A percentile compares a stretch with the other conserved stretches of the same genome.
Conservation (phyloP, 2,329 filamentous ascomycete genomes). For the Xylaria sp. region DNA sequence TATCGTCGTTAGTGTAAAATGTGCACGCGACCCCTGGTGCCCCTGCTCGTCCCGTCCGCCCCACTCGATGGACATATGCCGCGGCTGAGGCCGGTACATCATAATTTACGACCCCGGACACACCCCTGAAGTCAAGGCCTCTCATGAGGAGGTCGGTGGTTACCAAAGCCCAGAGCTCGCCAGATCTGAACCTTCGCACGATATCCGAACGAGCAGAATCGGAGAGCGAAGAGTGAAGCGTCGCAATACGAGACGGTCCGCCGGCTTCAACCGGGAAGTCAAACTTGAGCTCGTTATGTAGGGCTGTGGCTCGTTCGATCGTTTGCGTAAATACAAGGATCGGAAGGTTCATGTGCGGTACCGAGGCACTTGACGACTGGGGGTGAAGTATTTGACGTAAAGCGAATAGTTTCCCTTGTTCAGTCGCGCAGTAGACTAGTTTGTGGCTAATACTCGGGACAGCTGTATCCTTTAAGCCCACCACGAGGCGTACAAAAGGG, state of each 20-base stretch:
- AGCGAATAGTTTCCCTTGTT: conserved; percentile 92
- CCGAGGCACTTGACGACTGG: conserved; percentile 64
- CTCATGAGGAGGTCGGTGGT: conserved; percentile 94
- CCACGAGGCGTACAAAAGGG: conserved; percentile 83
- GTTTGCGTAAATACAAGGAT: conserved; percentile 98
- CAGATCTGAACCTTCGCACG: conserved; percentile 89
- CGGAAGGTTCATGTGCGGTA: conserved; percentile 78
- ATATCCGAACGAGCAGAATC: conserved; percentile 79
- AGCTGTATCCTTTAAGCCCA: conserved; percentile 96
- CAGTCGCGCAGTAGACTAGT: conserved; percentile 89
- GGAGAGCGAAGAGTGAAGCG: conserved; percentile 87
- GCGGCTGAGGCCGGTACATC: conserved; percentile 93
- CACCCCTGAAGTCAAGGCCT: conserved; percentile 92
- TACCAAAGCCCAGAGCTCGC: conserved; percentile 95
- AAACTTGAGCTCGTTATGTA: conserved; percentile 91
- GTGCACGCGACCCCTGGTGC: conserved; percentile 91
- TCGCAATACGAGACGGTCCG: conserved; percentile 84
- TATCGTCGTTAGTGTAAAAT: conserved; percentile 94
- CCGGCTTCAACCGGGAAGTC: conserved; percentile 92
- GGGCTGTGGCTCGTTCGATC: conserved; percentile 86
- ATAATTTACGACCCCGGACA: conserved; percentile 97
- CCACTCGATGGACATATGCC: conserved; percentile 91
- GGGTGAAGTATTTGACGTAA: conserved; percentile 90
- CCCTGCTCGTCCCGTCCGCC: conserved; percentile 88
- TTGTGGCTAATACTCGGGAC: conserved; percentile 92